These are phyloP conservation scores for Fistulifera pelliculosa DNA, from an alignment of 108 stramenopile genomes.

Conservation along the genomic window DNA sequence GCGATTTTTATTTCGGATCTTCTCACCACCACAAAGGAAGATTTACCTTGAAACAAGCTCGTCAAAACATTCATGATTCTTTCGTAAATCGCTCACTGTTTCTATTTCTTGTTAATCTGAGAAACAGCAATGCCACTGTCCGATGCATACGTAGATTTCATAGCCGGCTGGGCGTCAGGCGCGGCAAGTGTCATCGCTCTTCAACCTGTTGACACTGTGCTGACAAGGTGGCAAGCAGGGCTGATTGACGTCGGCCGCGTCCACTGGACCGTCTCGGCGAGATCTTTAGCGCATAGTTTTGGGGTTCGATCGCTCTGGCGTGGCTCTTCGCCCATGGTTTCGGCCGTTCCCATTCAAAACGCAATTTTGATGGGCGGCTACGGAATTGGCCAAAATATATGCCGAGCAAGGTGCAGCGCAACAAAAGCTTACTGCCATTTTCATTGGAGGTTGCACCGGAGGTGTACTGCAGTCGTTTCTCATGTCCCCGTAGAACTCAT, in stretches of 20 bases:
- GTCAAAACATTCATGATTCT: too few relatives aligned
- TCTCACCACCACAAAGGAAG: too few relatives aligned
- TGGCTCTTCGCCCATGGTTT: constrained; percentile 73
- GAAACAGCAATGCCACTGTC: constrained; percentile 17
- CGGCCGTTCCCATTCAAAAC: constrained; percentile 77
- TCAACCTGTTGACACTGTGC: constrained; percentile 76
- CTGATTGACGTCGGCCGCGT: constrained; percentile 3
- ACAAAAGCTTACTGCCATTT: constrained; percentile 37
- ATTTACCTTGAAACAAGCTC: too few relatives aligned
- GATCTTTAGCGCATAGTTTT: constrained; percentile 26
- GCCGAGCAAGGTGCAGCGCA: constrained; percentile 10
- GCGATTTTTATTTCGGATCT: too few relatives aligned
- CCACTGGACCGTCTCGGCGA: neutral
- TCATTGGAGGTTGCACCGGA: constrained; percentile 72
- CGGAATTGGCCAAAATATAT: constrained; percentile 56
- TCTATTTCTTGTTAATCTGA: too few relatives aligned
- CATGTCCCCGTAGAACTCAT: constrained; percentile 74
- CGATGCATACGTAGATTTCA: constrained; percentile 61
- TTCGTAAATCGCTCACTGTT: too few relatives aligned
- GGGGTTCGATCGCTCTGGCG: constrained; percentile 55
- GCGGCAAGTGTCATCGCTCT: constrained; percentile 50
- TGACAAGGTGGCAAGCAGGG: constrained; percentile 67
- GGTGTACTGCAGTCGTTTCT: constrained; percentile 76
- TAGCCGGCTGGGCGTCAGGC: constrained; percentile 70
- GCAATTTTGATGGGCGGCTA: constrained; percentile 80